Evolutionary conservation across 306 rosid genomes (phyloP), one percentile per base, ranked within the genome.

Genomic region (Ammopiptanthus mongolicus): DNA sequence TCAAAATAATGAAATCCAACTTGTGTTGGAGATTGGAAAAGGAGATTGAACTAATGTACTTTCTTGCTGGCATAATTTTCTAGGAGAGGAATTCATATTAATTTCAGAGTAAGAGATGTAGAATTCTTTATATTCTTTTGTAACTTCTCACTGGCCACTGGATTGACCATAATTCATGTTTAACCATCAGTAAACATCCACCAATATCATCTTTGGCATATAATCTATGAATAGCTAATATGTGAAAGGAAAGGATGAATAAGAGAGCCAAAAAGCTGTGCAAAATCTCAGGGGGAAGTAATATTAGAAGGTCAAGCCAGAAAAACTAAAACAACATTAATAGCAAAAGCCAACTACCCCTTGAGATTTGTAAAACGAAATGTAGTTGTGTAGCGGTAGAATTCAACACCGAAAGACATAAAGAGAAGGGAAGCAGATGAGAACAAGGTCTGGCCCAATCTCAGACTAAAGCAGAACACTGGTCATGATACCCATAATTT

Each of bases 361-460:
- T 62, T 17, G 25, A 63, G 34, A 81, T 66, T 21, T 59, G 57
- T 18, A 65, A 1, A 59, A 17, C 50, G 87, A 92, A 92, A 83
- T n/a, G n/a, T n/a, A n/a, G 96, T 84, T 0, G 96, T 88, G 83
- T 87, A 90, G 88, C 92, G 83, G 86, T 92, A 92, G 87, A 90
- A 92, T 34, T 87, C 96, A 50, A 88, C 92, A 5, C 93, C 92
- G 44, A 88, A 28, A 78, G 98, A 90, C 97, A 92, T 88, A 85
- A 92, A 88, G 72, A 90, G 86, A 73, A 92, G 94, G 19, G 98
- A 92, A 56, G 91, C 91, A 75, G 92, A 87, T 55, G 98, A 86
- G 53, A 90, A 92, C 18, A 84, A 59, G 51, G 91, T 83, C 87
- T 92, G 96, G 44, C 90, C 92, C 80, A 92, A 81, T 86, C 98